Evolutionary conservation across 164 flowering plant genomes (phyloP), one percentile per base, ranked within the genome.

Genomic region (Macadamia tetraphylla): DNA sequence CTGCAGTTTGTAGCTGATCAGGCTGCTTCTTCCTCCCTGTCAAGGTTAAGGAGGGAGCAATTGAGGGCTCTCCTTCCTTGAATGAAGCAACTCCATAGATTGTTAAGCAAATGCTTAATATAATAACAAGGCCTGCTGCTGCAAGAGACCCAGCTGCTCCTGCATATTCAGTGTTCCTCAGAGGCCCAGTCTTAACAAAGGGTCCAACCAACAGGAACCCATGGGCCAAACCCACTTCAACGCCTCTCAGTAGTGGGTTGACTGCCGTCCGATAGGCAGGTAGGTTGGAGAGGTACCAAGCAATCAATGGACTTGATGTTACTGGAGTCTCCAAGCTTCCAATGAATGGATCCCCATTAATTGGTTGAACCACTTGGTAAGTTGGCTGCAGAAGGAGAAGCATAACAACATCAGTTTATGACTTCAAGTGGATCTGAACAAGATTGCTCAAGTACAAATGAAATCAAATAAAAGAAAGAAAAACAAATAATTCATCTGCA

Each of bases 221-320:
- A 65, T 94, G 98, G 71, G 97, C 98, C 52, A 91, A 75, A 10
- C 97, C 97, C 29, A 94, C 94, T 61, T 94, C 98, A 0, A 94
- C 68, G 0, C 98, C 97, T 12, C 98, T 69, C 61, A 94, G 87
- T 55, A 94, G 92, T 40, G 99, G 97, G 85, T 67, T 92, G 30
- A 94, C 99, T 0, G 97, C 94, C 0, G 97, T 94, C 63, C 99
- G 67, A 78, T 92, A 94, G 23, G 91, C 97, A 0, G 97, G 99
- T 6, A 94, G 85, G 89, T 94, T 94, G 72, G 98, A 94, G 40
- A 94, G 88, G 89, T 88, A 94, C 98, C 98, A 94, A 1, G 97
- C 97, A 6, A 94, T 79, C 71, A 94, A 56, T 46, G 97, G 98
- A 81, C 98, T 94, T 9, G 98, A 94, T 60, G 98, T 94, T 8